Evolutionary conservation across 2,329 filamentous ascomycete genomes (phyloP).

Genomic region (Fusarium sp.): DNA sequence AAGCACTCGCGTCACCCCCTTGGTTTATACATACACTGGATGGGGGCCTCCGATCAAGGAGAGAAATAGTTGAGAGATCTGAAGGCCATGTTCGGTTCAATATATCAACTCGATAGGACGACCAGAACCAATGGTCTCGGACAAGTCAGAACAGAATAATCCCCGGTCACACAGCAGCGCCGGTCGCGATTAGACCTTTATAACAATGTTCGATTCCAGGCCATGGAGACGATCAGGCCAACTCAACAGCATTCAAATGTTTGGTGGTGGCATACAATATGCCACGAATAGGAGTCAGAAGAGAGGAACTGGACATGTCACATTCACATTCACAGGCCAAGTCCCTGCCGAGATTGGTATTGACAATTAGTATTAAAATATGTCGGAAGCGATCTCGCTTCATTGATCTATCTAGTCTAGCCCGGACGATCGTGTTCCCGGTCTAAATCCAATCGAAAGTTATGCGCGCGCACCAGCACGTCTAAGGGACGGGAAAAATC

Average conservation of each 20-base stretch:
- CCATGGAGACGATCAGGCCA: neutral
- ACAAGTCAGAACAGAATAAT: neutral
- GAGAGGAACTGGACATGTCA: neutral
- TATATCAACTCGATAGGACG: neutral
- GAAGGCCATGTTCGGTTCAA: neutral
- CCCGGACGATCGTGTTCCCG: constrained; percentile 26
- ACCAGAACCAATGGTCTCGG: neutral
- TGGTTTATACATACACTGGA: neutral
- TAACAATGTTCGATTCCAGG: neutral
- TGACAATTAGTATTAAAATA: constrained; percentile 43
- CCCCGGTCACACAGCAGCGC: neutral
- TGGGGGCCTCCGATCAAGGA: neutral
- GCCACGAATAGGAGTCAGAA: neutral
- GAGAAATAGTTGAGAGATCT: neutral
- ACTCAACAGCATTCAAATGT: neutral
- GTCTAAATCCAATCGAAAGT: constrained; percentile 38
- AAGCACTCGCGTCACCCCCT: neutral
- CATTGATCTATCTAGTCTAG: constrained; percentile 36
- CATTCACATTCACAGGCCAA: constrained; percentile 6
- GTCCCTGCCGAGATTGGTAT: constrained; percentile 16
- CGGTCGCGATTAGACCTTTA: neutral
- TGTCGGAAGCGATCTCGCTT: constrained; percentile 36
- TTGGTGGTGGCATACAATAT: neutral
- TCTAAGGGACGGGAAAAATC: constrained; percentile 17
- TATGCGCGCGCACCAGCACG: constrained; percentile 39